phyloP scores from a whole-genome alignment of 176 grass and related monocot genomes.

The Rhynchospora tenuis region DNA sequence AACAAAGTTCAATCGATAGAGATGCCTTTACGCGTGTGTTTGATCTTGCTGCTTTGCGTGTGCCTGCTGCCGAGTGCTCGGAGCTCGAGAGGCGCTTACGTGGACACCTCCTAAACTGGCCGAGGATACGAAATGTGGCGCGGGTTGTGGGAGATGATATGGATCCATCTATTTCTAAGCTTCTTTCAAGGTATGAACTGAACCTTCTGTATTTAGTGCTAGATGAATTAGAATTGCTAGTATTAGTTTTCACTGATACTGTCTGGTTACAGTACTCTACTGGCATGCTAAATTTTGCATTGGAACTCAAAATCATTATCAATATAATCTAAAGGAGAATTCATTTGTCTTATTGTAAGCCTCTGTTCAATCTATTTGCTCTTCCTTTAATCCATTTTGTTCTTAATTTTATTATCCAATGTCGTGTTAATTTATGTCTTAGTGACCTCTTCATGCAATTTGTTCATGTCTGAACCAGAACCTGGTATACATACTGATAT shows the following conservation, averaged over 20 bases:
- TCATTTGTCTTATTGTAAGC: background rate
- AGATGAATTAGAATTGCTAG: conserved; percentile 4
- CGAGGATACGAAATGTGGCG: conserved; percentile 60
- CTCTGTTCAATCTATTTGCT: background rate
- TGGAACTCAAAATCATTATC: background rate
- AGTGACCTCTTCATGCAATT: background rate
- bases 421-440: background rate
- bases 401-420: background rate
- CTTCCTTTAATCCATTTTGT: background rate
- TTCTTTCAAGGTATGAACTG: conserved; percentile 19
- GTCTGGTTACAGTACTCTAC: background rate
- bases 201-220: background rate
- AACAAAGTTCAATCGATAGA: background rate
- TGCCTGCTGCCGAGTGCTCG: conserved; percentile 63
- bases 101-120: conserved; percentile 96
- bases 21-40: conserved; percentile 47
- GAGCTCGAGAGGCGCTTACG: conserved; percentile 76
- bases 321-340: background rate
- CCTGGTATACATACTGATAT: background rate
- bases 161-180: conserved; percentile 25
- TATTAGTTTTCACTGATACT: conserved; percentile 7
- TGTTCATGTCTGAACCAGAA: background rate
- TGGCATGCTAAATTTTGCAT: background rate
- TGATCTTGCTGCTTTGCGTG: conserved; percentile 68
- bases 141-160: conserved; percentile 57